Base-by-base conservation (phyloP, 2,329 filamentous ascomycete species). In the Neonectria hederae region DNA sequence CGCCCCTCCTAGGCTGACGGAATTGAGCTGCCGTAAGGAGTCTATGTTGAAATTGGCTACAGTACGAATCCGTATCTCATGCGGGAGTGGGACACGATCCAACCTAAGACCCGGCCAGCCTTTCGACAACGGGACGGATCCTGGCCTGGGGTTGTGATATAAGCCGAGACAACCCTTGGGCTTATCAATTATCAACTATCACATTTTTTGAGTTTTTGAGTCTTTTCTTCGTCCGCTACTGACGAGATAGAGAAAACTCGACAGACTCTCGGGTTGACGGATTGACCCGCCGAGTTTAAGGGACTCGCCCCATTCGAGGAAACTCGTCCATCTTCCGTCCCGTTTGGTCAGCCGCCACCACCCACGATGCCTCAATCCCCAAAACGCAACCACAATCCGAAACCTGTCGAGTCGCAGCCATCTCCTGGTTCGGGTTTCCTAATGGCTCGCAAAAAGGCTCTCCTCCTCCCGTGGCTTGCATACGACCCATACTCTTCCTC, bases 391-490 rank as follows among this genome's bases (percentile, higher is more conserved):
- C 51, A 55, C 38, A 32, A 56, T 52, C 52, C 30, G 45, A 60
- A 49, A 59, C 45, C 52, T 55, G 40, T 56, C 21, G 51, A 48
- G 56, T 64, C 42, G 52, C 62, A 60, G 35, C 26, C 35, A 30
- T 42, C 21, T 51, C 38, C 42, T 32, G 21, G 40, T 21, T 30
- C 28, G 21, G 56, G 30, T 26, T 42, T 32, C 38, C 54, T 52
- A 56, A 64, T 64, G 67, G 70, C 61, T 66, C 65, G 63, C 70
- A 67, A 70, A 68, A 63, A 35, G 49, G 24, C 24, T 58, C 51
- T 56, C 17, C 49, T 48, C 45, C 7, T 10, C 28, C 21, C n/a
- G 59, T 67, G 55, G 65, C 62, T 67, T 66, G 70, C 70, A 72
- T 58, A 38, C 35, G 49, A 22, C 24, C 66, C 65, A 69, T 63